Percentiles rank a stretch among this genome's conserved stretches.
These are phyloP conservation scores for Earliella scabrosa DNA, from an alignment of 1,284 basidiomycete species.

Conservation along the genomic window DNA sequence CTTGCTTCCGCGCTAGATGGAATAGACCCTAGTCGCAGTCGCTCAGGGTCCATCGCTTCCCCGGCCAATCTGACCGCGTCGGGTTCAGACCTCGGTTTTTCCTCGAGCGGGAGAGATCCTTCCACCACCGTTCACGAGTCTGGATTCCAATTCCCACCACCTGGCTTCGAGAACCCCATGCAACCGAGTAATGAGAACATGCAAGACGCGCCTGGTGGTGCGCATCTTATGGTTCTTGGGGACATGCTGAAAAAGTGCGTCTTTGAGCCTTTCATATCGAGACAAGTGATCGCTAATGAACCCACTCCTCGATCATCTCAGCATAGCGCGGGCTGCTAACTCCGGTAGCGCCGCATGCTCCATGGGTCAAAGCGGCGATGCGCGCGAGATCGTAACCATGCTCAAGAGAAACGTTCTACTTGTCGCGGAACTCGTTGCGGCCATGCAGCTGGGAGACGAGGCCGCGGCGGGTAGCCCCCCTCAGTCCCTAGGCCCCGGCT, in stretches of 20 bases:
- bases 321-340: conserved; percentile 52
- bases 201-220: conserved; percentile 37
- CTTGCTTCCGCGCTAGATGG: conserved; percentile 40
- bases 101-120: conserved; percentile 35
- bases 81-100: conserved; percentile 36
- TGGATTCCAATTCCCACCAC: conserved; percentile 34
- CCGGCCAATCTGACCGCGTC: conserved; percentile 34
- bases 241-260: conserved; percentile 46
- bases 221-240: conserved; percentile 43
- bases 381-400: conserved; percentile 49
- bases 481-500: conserved; percentile 24
- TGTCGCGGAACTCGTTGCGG: conserved; percentile 53
- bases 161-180: conserved; percentile 31
- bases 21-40: conserved; percentile 35
- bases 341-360: conserved; percentile 52
- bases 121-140: conserved; percentile 35
- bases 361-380: conserved; percentile 48
- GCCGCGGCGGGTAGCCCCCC: conserved; percentile 5
- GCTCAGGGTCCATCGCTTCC: conserved; percentile 42
- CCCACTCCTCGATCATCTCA: conserved; percentile 26
- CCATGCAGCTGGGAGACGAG: conserved; percentile 45
- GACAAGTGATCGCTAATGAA: conserved; percentile 12
- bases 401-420: conserved; percentile 51
- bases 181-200: conserved; percentile 30
- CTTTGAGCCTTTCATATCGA: conserved; percentile 19